A percentile compares a stretch with the other conserved stretches of the same genome.
Evolutionary conservation across 768 basidiomycete genomes (phyloP).

Genomic region (Serendipita sp.): DNA sequence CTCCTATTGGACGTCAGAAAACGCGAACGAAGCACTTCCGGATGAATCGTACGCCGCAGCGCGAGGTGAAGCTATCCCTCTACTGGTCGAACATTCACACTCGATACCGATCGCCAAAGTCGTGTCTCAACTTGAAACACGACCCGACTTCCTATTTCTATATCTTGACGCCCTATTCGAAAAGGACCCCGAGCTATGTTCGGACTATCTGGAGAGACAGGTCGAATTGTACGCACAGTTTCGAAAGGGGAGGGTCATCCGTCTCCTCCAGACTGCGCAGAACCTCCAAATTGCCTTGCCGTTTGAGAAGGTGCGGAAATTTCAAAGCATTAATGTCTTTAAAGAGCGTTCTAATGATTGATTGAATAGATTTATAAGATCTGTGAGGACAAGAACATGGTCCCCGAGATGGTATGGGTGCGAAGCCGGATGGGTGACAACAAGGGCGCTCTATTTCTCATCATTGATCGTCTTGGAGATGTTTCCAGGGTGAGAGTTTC

Average conservation of each 20-base stretch:
- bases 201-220: conserved; percentile 74
- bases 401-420: conserved; percentile 94
- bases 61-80: conserved; percentile 61
- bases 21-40: neutral
- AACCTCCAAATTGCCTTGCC: conserved; percentile 41
- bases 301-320: conserved; percentile 45
- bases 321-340: conserved; percentile 17
- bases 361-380: conserved; percentile 58
- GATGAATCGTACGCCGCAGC: conserved; percentile 18
- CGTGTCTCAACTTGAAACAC: conserved; percentile 63
- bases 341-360: neutral
- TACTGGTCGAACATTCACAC: conserved; percentile 87
- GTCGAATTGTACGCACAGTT: conserved; percentile 87
- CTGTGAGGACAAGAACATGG: conserved; percentile 71
- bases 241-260: conserved; percentile 54
- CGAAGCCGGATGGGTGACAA: conserved; percentile 97
- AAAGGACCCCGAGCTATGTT: conserved; percentile 66
- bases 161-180: conserved; percentile 84
- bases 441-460: conserved; percentile 81
- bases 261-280: conserved; percentile 84
- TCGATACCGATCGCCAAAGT: conserved; percentile 88
- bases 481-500: conserved; percentile 53
- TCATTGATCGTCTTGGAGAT: conserved; percentile 88
- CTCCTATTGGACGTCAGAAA: neutral
- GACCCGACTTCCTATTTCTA: conserved; percentile 72